Evolutionary conservation across 345 rosid species (phyloP), one percentile per base, ranked within the genome.

Genomic region (Corymbia maculata): DNA sequence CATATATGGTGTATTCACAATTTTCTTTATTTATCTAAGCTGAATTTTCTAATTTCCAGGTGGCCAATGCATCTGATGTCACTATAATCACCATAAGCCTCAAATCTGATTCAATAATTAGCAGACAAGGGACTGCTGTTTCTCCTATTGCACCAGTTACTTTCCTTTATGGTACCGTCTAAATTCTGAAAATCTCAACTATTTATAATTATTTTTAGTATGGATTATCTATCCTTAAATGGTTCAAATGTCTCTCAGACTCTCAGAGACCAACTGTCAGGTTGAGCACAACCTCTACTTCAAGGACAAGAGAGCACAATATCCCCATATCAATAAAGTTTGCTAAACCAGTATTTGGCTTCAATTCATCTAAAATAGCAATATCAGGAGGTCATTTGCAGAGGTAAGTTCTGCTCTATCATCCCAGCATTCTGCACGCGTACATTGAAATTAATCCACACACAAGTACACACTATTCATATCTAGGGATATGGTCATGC

Each of bases 291-390:
- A 93, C 96, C 86, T 92, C 95, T 89, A 92, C 89, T 86, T 92
- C 89, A 89, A 93, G 98, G 91, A 97, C 99, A 64, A 94, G 90
- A 91, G 91, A 93, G 86, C 93, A 92, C 89, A 90, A 86, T 79
- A 92, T 97, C 86, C 93, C 95, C 32, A 86, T 96, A 75, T 93
- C 91, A 51, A 93, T 97, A 47, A 95, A 94, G 88, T 96, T 97
- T 92, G 87, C 88, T 92, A 95, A 97, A 93, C 99, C 99, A 26
- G 97, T 96, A 36, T 95, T 95, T 88, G 96, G 95, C 30, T 96
- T 96, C 92, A 97, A 96, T 87, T 94, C 98, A n/a, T 95, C 98
- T 32, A 88, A 90, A 87, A 87, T 96, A 90, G 92, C 96, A 45
- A 91, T 96, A 91, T 94, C 96, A 3, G 98, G 99, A 75, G 99